Base-by-base conservation (phyloP, 768 basidiomycete genomes). In the Pleurotus sapidus region DNA sequence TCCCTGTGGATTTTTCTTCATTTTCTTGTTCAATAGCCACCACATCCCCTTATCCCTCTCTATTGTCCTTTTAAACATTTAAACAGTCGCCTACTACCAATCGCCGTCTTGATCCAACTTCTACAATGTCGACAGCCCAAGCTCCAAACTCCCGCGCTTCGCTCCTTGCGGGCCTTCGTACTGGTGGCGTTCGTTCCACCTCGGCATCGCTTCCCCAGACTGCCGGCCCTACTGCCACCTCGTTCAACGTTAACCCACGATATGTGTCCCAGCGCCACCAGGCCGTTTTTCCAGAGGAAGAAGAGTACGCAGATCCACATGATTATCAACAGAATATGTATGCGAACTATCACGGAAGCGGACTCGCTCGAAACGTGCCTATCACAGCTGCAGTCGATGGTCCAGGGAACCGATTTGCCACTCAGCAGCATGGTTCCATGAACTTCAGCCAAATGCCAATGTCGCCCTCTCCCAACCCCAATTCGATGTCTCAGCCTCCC, bases 121-220 rank as follows among this genome's bases (percentile, higher is more conserved):
- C 17, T 38, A 39, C 71, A 69, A 81, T 81, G 79, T 70, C 80
- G 68, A 74, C 76, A 67, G 65, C 74, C 57, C 72, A 73, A 20
- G 57, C 66, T 50, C 67, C 80, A 64, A 86, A 79, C 70, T 74
- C 77, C 61, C 89, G 92, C 65, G 91, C 93, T 50, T 89, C 90
- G 60, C 91, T 94, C 67, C 90, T 94, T 71, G 80, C 88, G 59
- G 91, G 89, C 64, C 90, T 94, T 67, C 89, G 92, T 69, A 94
- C 92, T 55, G 93, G 92, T 69, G 92, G 92, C 49, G 93, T 94
- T 59, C 88, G 92, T 64, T 86, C 91, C n/a, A 66, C 79, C 46
- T 89, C 89, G 15, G 70, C 71, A 57, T 68, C 72, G 49, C 71
- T 83, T 17, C 88, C 90, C 42, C 86, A 88, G 71, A 86, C 88